Percentiles rank a stretch among this genome's conserved stretches.
phyloP scores from a whole-genome alignment of 2,329 filamentous ascomycete species.

The Calonectria pseudoturangicola region DNA sequence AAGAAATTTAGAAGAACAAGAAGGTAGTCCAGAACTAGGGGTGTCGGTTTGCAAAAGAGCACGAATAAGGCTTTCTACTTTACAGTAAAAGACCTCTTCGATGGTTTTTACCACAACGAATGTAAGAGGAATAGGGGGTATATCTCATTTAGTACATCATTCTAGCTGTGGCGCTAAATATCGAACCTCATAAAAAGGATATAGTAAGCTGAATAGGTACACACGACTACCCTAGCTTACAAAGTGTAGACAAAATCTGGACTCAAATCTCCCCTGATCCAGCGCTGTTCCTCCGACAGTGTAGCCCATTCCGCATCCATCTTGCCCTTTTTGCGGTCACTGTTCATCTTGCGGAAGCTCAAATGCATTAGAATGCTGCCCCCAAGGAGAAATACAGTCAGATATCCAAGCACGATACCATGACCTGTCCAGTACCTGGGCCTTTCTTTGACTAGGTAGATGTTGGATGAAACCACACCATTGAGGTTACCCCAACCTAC shows the following conservation, averaged over 20 bases:
- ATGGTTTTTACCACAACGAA: too few species aligned
- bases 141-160: too few species aligned
- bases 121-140: too few species aligned
- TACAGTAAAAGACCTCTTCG: too few species aligned
- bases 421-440: slow-evolving; percentile 70
- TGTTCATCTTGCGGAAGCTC: slow-evolving; percentile 76
- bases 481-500: slow-evolving; percentile 87
- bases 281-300: slow-evolving; percentile 72
- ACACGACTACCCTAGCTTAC: slow-evolving; percentile 28
- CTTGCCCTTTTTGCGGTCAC: slow-evolving; percentile 72
- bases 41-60: too few species aligned
- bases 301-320: slow-evolving; percentile 74
- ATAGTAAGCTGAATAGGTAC: too few species aligned
- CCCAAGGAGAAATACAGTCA: slow-evolving; percentile 77
- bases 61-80: too few species aligned
- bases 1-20: too few species aligned
- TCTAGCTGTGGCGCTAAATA: too few species aligned
- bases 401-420: slow-evolving; percentile 77
- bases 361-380: slow-evolving; percentile 78
- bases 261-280: slow-evolving; percentile 73
- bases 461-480: slow-evolving; percentile 78
- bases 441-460: slow-evolving; percentile 68
- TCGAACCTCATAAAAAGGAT: too few species aligned
- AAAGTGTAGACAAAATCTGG: slow-evolving; percentile 61
- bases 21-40: too few species aligned